Conservation (phyloP, 2,329 filamentous ascomycete species). For the Bipolaris oryzae region DNA sequence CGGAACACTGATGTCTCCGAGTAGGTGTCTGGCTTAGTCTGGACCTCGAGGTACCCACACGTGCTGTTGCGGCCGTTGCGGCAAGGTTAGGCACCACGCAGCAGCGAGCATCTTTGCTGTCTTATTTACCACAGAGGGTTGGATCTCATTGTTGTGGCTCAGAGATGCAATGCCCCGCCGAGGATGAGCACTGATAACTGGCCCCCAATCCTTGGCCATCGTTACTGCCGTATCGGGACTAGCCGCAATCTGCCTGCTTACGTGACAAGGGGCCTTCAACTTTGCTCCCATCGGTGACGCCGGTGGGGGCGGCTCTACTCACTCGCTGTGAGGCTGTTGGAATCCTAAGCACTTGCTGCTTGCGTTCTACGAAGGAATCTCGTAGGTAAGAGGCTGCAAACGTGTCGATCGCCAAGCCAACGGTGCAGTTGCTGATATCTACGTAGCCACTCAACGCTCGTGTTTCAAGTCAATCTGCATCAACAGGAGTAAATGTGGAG, state of each 20-base stretch:
- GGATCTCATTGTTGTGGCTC: slow-evolving; percentile 1
- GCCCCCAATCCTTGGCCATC: slow-evolving; percentile 24
- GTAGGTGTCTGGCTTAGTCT: not conserved
- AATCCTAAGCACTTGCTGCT: not conserved
- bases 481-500: not conserved
- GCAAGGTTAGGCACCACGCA: not conserved
- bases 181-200: not conserved
- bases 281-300: not conserved
- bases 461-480: not conserved
- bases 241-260: slow-evolving; percentile 6
- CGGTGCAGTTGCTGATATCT: not conserved
- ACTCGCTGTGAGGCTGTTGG: not conserved
- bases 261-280: slow-evolving; percentile 3
- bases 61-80: not conserved
- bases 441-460: not conserved
- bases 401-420: not conserved
- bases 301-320: not conserved
- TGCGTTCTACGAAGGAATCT: not conserved
- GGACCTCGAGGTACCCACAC: not conserved
- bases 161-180: not conserved
- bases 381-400: not conserved
- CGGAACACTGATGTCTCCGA: not conserved
- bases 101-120: slow-evolving; percentile 13
- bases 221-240: slow-evolving; percentile 15
- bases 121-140: slow-evolving; percentile 32